phyloP scores from a whole-genome alignment of 495 filamentous ascomycete species.

The Aspergillus panamensis region DNA sequence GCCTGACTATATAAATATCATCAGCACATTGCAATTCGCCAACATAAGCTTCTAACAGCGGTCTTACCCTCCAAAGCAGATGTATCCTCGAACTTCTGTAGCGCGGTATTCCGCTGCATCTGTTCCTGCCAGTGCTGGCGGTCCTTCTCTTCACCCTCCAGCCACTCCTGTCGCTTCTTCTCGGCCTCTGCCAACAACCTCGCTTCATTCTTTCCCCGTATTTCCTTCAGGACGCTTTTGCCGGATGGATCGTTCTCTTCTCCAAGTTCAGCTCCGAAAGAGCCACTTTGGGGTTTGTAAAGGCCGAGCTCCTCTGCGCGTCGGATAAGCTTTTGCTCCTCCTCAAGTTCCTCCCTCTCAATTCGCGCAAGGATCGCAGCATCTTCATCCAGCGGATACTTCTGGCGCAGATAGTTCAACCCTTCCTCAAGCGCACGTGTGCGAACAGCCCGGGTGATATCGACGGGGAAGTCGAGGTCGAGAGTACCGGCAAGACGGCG shows the following conservation, averaged over 20 bases:
- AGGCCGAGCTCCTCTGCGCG: constrained; percentile 43
- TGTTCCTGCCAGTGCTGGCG: constrained; percentile 38
- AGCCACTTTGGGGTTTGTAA: constrained; percentile 51
- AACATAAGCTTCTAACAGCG: not conserved
- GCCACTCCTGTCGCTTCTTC: constrained; percentile 42
- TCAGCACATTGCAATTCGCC: not conserved
- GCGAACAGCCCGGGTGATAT: constrained; percentile 41
- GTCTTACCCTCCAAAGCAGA: constrained; percentile 36
- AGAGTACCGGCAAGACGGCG: constrained; percentile 73
- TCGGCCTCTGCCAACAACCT: constrained; percentile 47
- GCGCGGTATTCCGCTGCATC: constrained; percentile 44
- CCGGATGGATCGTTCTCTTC: constrained; percentile 40
- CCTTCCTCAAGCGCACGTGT: constrained; percentile 43
- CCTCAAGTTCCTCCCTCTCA: constrained; percentile 52
- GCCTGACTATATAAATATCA: constrained; percentile 23
- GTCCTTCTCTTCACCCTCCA: constrained; percentile 41
- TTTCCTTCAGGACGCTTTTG: constrained; percentile 48
- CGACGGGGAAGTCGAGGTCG: constrained; percentile 46
- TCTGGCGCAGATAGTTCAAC: constrained; percentile 63
- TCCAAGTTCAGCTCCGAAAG: constrained; percentile 41
- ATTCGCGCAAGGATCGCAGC: constrained; percentile 57
- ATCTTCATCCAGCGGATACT: constrained; percentile 74
- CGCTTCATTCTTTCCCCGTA: constrained; percentile 46
- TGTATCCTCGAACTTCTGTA: constrained; percentile 46
- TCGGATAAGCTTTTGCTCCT: constrained; percentile 41